Conservation (phyloP, 495 filamentous ascomycete species). For the Annulohypoxylon bovei region DNA sequence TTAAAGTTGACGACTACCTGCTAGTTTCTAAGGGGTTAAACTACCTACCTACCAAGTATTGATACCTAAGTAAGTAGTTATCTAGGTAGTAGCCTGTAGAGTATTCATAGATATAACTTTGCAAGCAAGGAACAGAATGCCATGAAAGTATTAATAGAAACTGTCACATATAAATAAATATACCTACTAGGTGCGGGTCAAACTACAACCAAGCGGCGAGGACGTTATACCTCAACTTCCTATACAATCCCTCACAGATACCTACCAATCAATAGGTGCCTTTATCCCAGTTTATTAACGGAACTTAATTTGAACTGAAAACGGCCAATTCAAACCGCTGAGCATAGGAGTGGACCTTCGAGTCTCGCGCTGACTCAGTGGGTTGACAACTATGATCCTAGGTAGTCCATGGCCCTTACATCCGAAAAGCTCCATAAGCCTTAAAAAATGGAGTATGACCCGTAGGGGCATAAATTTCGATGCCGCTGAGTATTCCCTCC, state of each 20-base stretch:
- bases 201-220: background rate
- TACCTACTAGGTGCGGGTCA: too few relatives aligned
- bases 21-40: too few relatives aligned
- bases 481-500: background rate
- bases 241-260: too few relatives aligned
- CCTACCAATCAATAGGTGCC: background rate
- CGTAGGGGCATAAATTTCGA: background rate
- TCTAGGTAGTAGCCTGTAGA: too few relatives aligned
- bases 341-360: background rate
- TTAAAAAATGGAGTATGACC: background rate
- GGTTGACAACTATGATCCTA: background rate
- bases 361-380: background rate
- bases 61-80: too few relatives aligned
- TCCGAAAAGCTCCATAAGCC: background rate
- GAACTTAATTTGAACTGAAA: background rate
- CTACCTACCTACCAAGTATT: too few relatives aligned
- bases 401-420: background rate
- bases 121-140: too few relatives aligned
- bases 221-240: background rate
- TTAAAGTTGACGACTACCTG: too few relatives aligned
- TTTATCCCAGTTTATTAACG: background rate
- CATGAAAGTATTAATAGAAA: too few relatives aligned
- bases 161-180: too few relatives aligned
- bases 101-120: too few relatives aligned
- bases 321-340: background rate